These are phyloP conservation scores for Solanum piurae DNA, from an alignment of 257 asterid genomes.

Conservation along the genomic window DNA sequence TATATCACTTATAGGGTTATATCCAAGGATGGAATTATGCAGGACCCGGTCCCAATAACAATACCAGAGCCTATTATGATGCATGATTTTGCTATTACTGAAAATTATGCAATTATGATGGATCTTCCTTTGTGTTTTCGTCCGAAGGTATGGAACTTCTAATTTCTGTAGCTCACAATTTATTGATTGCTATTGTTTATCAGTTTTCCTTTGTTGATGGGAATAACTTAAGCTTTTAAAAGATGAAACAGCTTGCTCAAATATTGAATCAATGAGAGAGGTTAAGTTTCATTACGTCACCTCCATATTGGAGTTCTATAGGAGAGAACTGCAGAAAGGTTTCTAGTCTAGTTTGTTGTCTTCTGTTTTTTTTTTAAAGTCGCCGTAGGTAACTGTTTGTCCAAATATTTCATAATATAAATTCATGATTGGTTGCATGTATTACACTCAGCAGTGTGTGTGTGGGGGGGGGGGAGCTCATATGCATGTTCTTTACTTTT, in stretches of 20 bases:
- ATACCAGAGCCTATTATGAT: conserved; percentile 75
- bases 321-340: background rate
- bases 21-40: conserved; percentile 84
- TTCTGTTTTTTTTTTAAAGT: background rate
- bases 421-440: background rate
- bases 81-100: conserved; percentile 99
- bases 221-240: background rate
- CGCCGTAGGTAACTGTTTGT: background rate
- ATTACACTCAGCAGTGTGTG: background rate
- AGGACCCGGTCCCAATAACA: conserved; percentile 93
- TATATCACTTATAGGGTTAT: conserved; percentile 82
- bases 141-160: conserved; percentile 54
- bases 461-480: too few relatives aligned
- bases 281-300: background rate
- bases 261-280: background rate
- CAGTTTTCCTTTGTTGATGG: background rate
- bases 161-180: background rate
- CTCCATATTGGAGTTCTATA: background rate
- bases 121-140: conserved; percentile 81
- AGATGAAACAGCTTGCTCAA: background rate
- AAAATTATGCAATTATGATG: conserved; percentile 86
- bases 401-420: background rate
- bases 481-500: background rate
- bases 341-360: background rate
- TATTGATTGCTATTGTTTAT: background rate